These are phyloP conservation scores for Fusarium agapanthi DNA, from an alignment of 2,329 filamentous ascomycete genomes.

Conservation along the genomic window DNA sequence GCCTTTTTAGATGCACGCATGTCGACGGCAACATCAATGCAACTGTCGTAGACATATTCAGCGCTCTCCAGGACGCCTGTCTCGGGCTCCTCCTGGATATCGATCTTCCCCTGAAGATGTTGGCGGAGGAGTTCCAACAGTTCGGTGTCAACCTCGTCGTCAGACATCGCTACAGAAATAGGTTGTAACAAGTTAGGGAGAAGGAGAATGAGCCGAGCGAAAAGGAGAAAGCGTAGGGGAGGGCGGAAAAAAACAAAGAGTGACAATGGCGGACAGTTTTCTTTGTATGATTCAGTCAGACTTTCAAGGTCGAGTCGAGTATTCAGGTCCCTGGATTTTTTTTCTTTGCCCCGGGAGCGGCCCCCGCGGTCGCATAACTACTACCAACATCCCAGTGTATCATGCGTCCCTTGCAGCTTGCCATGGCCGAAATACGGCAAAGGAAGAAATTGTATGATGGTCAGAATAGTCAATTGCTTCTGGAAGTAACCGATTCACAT, in stretches of 20 bases:
- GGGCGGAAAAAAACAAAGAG: neutral
- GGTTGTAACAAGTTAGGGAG: neutral
- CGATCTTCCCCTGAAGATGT: conserved; percentile 71
- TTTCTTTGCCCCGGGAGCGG: neutral
- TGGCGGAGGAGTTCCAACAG: conserved; percentile 86
- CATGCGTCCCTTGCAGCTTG: neutral
- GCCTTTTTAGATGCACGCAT: conserved; percentile 84
- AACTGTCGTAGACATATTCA: conserved; percentile 89
- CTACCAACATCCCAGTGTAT: neutral
- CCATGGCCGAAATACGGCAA: conserved; percentile 9
- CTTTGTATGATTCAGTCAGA: conserved; percentile 31
- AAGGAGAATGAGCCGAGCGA: neutral
- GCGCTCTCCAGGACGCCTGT: conserved; percentile 85
- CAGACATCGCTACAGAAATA: conserved; percentile 69
- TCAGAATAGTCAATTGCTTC: neutral
- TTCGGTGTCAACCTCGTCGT: conserved; percentile 90
- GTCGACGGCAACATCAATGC: conserved; percentile 90
- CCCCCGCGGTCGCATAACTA: conserved; percentile 15
- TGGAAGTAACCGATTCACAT: neutral
- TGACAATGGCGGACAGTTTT: conserved; percentile 14
- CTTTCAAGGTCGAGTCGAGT: conserved; percentile 9
- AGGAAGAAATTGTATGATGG: neutral
- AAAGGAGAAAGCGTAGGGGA: neutral
- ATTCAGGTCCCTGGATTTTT: conserved; percentile 29
- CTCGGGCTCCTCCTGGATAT: conserved; percentile 68